Conservation (phyloP, 257 asterid species). For the Nicotiana undulata region DNA sequence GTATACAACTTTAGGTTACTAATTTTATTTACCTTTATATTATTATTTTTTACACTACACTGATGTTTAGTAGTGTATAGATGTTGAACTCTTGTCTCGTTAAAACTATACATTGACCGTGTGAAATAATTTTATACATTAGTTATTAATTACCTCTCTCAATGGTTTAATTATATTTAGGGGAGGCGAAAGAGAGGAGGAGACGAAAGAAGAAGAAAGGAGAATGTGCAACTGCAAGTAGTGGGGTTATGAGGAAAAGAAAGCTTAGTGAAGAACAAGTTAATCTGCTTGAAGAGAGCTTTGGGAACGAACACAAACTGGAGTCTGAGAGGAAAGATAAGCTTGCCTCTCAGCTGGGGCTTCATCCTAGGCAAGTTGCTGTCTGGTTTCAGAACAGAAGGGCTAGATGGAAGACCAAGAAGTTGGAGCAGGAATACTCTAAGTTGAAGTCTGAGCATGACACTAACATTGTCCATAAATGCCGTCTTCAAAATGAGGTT, state of each 20-base stretch:
- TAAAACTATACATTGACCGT: no score
- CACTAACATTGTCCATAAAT: conserved; percentile 43
- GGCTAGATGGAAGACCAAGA: conserved; percentile 21
- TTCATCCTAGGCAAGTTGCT: conserved; percentile 21
- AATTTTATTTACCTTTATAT: no score
- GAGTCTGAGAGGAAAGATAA: conserved; percentile 20
- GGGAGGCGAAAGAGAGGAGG: conserved; percentile 21
- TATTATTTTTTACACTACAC: no score
- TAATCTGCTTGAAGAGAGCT: conserved; percentile 18
- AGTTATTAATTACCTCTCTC: no score
- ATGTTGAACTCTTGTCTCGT: no score
- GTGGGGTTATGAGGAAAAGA: conserved; percentile 14
- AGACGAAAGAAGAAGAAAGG: conserved; percentile 35
- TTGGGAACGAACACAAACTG: conserved; percentile 41
- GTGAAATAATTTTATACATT: no score
- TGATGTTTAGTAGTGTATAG: no score
- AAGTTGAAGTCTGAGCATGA: conserved; percentile 41
- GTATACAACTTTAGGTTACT: no score
- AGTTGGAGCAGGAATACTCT: conserved; percentile 15
- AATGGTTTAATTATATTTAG: no score
- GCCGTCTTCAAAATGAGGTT: conserved; percentile 74
- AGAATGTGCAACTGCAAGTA: conserved; percentile 21
- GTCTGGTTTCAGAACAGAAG: conserved; percentile 24
- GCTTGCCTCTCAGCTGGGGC: conserved; percentile 17
- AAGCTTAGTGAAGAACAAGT: conserved; percentile 20